Conservation (phyloP, 23 red algal genomes). For the Pyropia haitanensis region DNA sequence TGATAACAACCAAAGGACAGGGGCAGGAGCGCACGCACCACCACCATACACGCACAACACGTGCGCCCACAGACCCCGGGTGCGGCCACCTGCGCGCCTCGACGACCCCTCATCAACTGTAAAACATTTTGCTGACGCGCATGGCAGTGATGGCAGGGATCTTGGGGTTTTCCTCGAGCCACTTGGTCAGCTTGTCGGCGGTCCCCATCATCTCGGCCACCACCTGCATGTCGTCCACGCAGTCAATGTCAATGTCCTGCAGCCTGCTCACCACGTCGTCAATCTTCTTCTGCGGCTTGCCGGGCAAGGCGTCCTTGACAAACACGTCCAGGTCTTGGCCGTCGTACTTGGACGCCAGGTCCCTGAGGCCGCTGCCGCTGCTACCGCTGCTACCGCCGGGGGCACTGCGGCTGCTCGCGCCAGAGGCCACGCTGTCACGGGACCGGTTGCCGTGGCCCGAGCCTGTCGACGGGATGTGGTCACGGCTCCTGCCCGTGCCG, state of each 20-base stretch:
- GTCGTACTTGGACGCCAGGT: slow-evolving; percentile 42
- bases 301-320: slow-evolving; percentile 52
- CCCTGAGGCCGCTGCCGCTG: neutral
- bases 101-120: no score
- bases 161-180: slow-evolving; percentile 49
- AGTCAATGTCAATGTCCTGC: slow-evolving; percentile 70
- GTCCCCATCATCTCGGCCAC: slow-evolving; percentile 46
- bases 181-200: slow-evolving; percentile 36
- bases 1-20: no score
- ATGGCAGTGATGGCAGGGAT: slow-evolving; percentile 57
- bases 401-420: neutral
- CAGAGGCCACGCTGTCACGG: no score
- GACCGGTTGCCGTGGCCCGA: slow-evolving; percentile 15
- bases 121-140: slow-evolving; percentile 58
- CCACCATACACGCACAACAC: no score
- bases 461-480: slow-evolving; percentile 5
- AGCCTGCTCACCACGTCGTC: slow-evolving; percentile 70
- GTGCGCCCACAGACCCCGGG: no score
- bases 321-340: slow-evolving; percentile 40
- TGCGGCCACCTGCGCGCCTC: no score
- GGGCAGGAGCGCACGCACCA: no score
- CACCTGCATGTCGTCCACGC: slow-evolving; percentile 67
- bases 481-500: slow-evolving; percentile 1
- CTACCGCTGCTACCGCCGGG: neutral
- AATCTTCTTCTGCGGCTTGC: slow-evolving; percentile 69